These are phyloP conservation scores for Pseudoneurospora amorphoporcata DNA, from an alignment of 495 filamentous ascomycete genomes.

Conservation along the genomic window DNA sequence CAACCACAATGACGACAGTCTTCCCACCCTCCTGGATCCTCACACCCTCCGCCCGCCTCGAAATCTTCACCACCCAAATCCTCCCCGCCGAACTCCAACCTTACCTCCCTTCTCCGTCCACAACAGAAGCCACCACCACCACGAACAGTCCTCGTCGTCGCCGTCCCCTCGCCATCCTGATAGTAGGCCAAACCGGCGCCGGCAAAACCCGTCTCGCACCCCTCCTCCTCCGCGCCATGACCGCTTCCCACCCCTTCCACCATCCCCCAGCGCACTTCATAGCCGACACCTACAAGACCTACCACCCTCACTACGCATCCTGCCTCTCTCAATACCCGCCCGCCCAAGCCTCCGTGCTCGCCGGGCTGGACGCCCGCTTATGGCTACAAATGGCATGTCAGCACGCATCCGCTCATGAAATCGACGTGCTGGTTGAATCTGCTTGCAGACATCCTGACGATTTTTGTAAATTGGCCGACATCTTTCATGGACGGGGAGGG, in stretches of 20 bases:
- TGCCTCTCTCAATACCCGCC: conserved; percentile 9
- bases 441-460: conserved; percentile 25
- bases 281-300: conserved; percentile 36
- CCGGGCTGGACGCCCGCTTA: conserved; percentile 18
- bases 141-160: too few relatives aligned
- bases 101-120: neutral
- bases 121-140: neutral
- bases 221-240: conserved; percentile 14
- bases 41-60: conserved; percentile 1
- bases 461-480: conserved; percentile 15
- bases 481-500: conserved; percentile 7
- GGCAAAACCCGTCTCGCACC: conserved; percentile 31
- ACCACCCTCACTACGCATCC: conserved; percentile 24
- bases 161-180: conserved; percentile 23
- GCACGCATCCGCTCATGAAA: conserved; percentile 5
- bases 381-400: conserved; percentile 26
- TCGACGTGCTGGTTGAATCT: conserved; percentile 24
- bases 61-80: conserved; percentile 11
- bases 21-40: conserved; percentile 11
- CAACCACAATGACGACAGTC: neutral
- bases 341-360: conserved; percentile 17
- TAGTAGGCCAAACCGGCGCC: conserved; percentile 34
- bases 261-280: conserved; percentile 22
- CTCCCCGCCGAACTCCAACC: conserved; percentile 9
- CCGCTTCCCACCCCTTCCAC: neutral